Base-by-base conservation (phyloP, 106 monocot genomes). In the Dioscorea zingiberensis region DNA sequence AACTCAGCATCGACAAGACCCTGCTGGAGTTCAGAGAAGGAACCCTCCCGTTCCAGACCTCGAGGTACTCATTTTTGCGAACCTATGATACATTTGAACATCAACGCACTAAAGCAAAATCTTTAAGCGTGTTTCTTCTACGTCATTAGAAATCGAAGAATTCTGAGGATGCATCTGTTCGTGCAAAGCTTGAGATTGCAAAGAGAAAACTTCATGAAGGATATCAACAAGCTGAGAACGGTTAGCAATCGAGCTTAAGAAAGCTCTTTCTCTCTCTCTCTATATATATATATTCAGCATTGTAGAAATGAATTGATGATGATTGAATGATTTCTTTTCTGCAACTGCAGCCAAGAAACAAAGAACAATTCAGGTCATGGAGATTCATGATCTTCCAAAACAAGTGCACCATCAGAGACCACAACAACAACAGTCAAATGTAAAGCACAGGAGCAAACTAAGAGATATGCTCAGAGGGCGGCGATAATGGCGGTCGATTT, bases 141-240 rank as follows among this genome's bases (percentile, higher is more conserved):
- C 47, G 13, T 22, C 22, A 19, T 19, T 26, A 54, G 66, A 49
- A 17, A 51, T 30, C 66, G 21, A 67, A 67, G 27, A 7, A 18
- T 49, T 54, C 54, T 19, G 66, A 54, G 18, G 66, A 67, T 1
- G 28, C 65, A 17, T 72, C 25, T 21, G 48, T 69, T 7, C 38
- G 73, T n/a, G 73, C 45, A 2, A 74, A 74, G 60, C 70, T 79
- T 8, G 79, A 79, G 55, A 24, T 58, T 18, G 73, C 79, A 3
- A 79, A 79, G 64, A 73, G 79, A 32, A 79, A 69, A 44, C 73
- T 79, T 58, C 57, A 66, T 22, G 74, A 74, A 44, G 57, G 80
- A 6, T 80, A 74, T 19, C 74, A 65, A 46, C 67, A 65, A 70
- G 80, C 69, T 8, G 74, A 80, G 9, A 74, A 74, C 26, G 74